Conservation (phyloP, 768 basidiomycete genomes). For the Nevesoporus exiguus region DNA sequence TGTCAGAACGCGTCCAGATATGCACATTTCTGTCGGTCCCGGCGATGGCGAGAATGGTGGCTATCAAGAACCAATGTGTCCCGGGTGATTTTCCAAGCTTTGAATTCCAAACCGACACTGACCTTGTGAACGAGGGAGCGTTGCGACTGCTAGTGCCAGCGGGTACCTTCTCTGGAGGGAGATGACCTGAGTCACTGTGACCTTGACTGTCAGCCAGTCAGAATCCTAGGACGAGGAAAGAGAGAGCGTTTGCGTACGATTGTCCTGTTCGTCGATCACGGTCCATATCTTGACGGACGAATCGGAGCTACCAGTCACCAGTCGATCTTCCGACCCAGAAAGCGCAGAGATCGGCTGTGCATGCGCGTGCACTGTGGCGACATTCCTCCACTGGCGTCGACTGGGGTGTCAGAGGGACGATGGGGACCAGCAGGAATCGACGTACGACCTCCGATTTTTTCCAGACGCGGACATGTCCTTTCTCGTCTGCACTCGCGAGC, state of each 20-base stretch:
- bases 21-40: slow-evolving; percentile 80
- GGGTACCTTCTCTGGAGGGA: slow-evolving; percentile 69
- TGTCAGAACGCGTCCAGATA: slow-evolving; percentile 69
- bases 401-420: slow-evolving; percentile 13
- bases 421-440: not conserved
- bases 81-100: not conserved
- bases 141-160: slow-evolving; percentile 59
- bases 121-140: slow-evolving; percentile 72
- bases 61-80: slow-evolving; percentile 32
- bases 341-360: slow-evolving; percentile 66
- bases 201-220: slow-evolving; percentile 28
- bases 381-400: slow-evolving; percentile 53
- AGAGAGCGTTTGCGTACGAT: slow-evolving; percentile 23
- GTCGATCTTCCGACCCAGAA: slow-evolving; percentile 41
- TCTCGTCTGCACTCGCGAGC: slow-evolving; percentile 74
- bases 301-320: slow-evolving; percentile 85
- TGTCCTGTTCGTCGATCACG: slow-evolving; percentile 28
- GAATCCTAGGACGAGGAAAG: not conserved
- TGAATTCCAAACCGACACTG: slow-evolving; percentile 12
- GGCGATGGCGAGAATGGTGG: slow-evolving; percentile 71
- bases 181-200: slow-evolving; percentile 55
- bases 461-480: slow-evolving; percentile 69
- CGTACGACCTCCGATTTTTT: slow-evolving; percentile 30
- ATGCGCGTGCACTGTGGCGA: slow-evolving; percentile 55
- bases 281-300: slow-evolving; percentile 74